These are phyloP conservation scores for Colletotrichum endophyticum DNA, from an alignment of 2,329 filamentous ascomycete species.

Conservation along the genomic window DNA sequence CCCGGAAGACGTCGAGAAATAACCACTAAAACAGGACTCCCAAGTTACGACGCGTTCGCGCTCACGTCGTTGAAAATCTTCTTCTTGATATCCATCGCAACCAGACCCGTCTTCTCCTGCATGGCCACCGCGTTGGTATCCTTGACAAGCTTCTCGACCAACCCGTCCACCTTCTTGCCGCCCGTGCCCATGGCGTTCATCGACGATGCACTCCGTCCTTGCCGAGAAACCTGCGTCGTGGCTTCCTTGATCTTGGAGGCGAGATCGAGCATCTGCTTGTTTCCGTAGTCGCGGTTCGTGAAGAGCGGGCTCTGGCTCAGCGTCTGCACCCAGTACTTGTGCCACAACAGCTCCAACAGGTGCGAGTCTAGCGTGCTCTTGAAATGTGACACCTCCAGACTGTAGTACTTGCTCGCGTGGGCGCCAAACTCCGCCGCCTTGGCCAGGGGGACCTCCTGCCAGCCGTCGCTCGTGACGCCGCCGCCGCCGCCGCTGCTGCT, in stretches of 20 bases:
- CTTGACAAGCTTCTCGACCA: conserved; percentile 64
- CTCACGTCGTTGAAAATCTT: conserved; percentile 60
- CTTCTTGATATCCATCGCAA: conserved; percentile 68
- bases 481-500: conserved; percentile 37
- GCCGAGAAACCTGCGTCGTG: conserved; percentile 41
- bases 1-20: conserved; percentile 1
- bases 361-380: conserved; percentile 90
- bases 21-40: background rate
- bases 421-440: conserved; percentile 97
- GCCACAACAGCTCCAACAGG: conserved; percentile 89
- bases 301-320: conserved; percentile 89
- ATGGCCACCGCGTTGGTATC: conserved; percentile 66
- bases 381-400: conserved; percentile 89
- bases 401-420: conserved; percentile 89
- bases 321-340: conserved; percentile 99
- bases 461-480: conserved; percentile 57
- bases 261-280: conserved; percentile 89
- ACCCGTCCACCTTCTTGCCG: conserved; percentile 45
- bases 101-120: conserved; percentile 66
- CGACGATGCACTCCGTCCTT: conserved; percentile 28
- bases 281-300: conserved; percentile 91
- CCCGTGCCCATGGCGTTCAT: conserved; percentile 26
- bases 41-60: conserved; percentile 6
- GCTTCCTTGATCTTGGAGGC: conserved; percentile 80
- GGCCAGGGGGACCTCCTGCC: conserved; percentile 82